These are phyloP conservation scores for Cytospora piceicola DNA, from an alignment of 2,329 filamentous ascomycete species.

Conservation along the genomic window DNA sequence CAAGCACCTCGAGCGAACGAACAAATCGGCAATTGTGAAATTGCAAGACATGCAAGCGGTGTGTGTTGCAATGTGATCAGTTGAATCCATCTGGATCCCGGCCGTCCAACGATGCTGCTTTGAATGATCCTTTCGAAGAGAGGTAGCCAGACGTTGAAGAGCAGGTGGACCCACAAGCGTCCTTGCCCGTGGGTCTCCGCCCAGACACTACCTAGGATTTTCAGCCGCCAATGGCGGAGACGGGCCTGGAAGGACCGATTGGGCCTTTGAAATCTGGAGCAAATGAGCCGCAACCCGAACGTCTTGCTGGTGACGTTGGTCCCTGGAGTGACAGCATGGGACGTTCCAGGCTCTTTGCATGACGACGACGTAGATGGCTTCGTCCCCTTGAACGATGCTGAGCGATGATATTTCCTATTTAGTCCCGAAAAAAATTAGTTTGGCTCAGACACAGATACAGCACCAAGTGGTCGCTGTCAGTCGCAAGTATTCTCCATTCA, in stretches of 20 bases:
- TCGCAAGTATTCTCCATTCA: background rate
- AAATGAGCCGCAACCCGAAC: slow-evolving; percentile 3
- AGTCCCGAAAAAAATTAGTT: background rate
- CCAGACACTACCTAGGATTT: background rate
- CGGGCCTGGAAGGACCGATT: slow-evolving; percentile 5
- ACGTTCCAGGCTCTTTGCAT: background rate
- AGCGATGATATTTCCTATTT: background rate
- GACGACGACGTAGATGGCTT: background rate
- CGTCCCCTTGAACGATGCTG: background rate
- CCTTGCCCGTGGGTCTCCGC: background rate
- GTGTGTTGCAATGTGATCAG: background rate
- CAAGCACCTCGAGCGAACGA: slow-evolving; percentile 2
- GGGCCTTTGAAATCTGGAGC: slow-evolving; percentile 2
- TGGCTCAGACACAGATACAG: background rate
- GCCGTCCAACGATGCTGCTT: background rate
- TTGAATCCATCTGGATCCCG: background rate
- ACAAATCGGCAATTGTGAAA: background rate
- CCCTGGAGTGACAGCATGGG: background rate
- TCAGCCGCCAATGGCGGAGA: slow-evolving; percentile 5
- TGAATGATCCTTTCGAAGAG: background rate
- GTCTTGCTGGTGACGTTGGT: background rate
- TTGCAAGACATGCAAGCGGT: background rate
- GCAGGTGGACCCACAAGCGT: slow-evolving; percentile 1
- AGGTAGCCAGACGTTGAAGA: slow-evolving; percentile 1
- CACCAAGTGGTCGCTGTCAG: background rate